A percentile compares a stretch with the other conserved stretches of the same genome.
These are phyloP conservation scores for Tricholoma bakamatsutake DNA, from an alignment of 768 basidiomycete species.

Conservation along the genomic window DNA sequence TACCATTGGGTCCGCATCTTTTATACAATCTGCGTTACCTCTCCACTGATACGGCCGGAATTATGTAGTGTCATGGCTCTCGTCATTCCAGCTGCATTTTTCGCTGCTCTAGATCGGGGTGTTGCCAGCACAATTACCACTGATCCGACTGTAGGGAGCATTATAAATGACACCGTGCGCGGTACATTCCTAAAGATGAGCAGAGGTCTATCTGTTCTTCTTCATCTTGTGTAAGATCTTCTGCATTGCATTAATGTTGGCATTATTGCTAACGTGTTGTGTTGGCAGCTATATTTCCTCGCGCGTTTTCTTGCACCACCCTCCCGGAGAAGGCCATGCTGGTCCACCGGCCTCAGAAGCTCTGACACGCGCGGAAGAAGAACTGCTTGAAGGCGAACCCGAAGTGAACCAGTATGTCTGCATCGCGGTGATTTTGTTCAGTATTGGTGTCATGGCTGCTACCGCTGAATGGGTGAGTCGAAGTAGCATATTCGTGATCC, in stretches of 20 bases:
- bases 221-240: conserved; percentile 48
- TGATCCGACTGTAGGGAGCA: conserved; percentile 13
- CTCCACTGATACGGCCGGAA: not conserved
- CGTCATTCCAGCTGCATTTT: conserved; percentile 63
- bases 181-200: conserved; percentile 53
- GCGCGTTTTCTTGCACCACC: conserved; percentile 64
- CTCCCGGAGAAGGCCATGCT: conserved; percentile 48
- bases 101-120: conserved; percentile 47
- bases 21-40: not conserved
- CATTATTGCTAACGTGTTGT: not conserved
- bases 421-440: conserved; percentile 42
- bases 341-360: conserved; percentile 40
- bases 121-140: conserved; percentile 8
- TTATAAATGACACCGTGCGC: conserved; percentile 40
- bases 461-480: conserved; percentile 62
- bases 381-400: conserved; percentile 36
- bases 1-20: conserved; percentile 50
- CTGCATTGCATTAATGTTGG: not conserved
- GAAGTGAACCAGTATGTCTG: conserved; percentile 62
- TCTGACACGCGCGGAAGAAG: conserved; percentile 33
- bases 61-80: conserved; percentile 50
- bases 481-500: not conserved
- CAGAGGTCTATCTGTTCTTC: conserved; percentile 56
- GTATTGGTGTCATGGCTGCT: conserved; percentile 56
- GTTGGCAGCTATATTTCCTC: conserved; percentile 53